Conservation (phyloP, 2,329 filamentous ascomycete species). For the Ophiostoma sp. region DNA sequence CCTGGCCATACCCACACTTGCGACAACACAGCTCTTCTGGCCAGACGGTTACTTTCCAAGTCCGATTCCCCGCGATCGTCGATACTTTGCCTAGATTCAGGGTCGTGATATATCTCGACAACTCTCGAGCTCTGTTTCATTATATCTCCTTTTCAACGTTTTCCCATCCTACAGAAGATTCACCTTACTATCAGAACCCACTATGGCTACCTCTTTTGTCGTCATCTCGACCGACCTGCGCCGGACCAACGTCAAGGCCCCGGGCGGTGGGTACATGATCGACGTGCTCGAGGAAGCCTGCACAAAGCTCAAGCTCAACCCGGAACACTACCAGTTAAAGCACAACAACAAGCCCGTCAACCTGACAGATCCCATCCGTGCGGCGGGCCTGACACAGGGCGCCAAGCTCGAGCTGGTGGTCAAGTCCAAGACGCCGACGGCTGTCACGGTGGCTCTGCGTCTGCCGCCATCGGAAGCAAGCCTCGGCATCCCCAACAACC, state of each 20-base stretch:
- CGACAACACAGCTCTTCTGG: not conserved
- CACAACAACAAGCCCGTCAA: conserved; percentile 84
- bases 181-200: not conserved
- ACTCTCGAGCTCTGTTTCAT: conserved; percentile 42
- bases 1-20: too few relatives aligned
- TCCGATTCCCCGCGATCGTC: not conserved
- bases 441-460: conserved; percentile 86
- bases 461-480: conserved; percentile 70
- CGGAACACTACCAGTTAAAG: conserved; percentile 80
- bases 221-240: conserved; percentile 80
- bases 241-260: conserved; percentile 79
- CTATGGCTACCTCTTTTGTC: conserved; percentile 85
- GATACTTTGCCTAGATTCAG: not conserved
- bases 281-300: conserved; percentile 89
- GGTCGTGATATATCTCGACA: not conserved
- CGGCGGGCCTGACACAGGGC: conserved; percentile 78
- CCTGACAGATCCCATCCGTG: conserved; percentile 78
- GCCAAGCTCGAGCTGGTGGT: conserved; percentile 92
- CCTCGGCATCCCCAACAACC: conserved; percentile 58
- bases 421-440: conserved; percentile 79
- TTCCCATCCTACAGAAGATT: not conserved
- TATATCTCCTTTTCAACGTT: not conserved
- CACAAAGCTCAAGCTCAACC: conserved; percentile 70
- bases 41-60: not conserved
- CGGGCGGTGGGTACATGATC: conserved; percentile 74